Evolutionary conservation across 1,284 basidiomycete genomes (phyloP), one percentile per base, ranked within the genome.

Genomic region (Cryptococcus sp.): DNA sequence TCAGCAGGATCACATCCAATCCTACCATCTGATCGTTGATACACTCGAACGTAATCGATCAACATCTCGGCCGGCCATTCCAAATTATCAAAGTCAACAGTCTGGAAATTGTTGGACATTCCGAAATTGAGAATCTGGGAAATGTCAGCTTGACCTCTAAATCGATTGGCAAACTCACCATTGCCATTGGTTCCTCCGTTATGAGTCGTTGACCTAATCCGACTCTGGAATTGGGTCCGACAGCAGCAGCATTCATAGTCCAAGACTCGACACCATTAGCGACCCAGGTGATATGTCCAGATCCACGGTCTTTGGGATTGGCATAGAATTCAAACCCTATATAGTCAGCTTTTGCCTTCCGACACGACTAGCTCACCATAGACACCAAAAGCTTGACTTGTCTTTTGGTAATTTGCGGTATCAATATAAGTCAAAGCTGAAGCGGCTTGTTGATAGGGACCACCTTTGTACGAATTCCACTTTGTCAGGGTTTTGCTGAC

Each of bases 21-120:
- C 69, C 88, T 89, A 53, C 86, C 82, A 7, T 80, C 70, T 53
- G 83, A 74, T 58, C 82, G 80, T 11, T 83, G 89, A 70, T 91
- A 92, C 3, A 94, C 86, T 6, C 91, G 83, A 45, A 94, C 82
- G 76, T 85, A 95, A 68, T 96, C 90, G 53, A 95, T 78, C 32
- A 79, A 77, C 86, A 93, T 86, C 6, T 78, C 80, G 1, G 80
- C 80, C 0, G 90, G 90, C 78, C 89, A 91, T 2, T 70, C 75
- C 43, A 92, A 78, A 52, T 86, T 77, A 0, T 80, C 72, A 49
- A 87, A 79, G 72, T 91, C 83, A 46, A 90, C 84, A 3, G 62
- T 52, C 58, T 72, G 67, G 65, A 75, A 76, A 48, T 68, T 68
- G 57, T 72, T 68, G 5, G 73, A 75, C 63, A 73, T 70, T 53